Conservation (phyloP, 2,329 filamentous ascomycete species). For the Microthyrium microscopicum region DNA sequence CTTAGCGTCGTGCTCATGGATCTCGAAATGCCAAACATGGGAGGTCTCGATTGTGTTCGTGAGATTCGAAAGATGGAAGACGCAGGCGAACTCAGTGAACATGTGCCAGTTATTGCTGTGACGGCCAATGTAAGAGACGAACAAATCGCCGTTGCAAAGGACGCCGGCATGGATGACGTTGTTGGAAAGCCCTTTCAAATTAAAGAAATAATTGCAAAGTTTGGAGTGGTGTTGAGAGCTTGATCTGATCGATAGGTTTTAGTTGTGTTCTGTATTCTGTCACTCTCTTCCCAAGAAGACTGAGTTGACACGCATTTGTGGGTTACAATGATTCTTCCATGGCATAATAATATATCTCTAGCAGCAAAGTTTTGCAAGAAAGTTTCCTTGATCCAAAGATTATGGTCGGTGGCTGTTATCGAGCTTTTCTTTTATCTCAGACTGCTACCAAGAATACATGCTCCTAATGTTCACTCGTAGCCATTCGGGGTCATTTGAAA, state of each 20-base stretch:
- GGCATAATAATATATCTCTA: too few species aligned
- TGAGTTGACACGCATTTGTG: too few species aligned
- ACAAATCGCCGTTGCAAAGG: slow-evolving; percentile 3
- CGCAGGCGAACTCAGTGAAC: background rate
- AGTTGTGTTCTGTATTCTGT: too few species aligned
- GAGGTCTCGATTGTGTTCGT: slow-evolving; percentile 5
- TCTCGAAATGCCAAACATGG: slow-evolving; percentile 8
- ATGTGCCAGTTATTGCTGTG: slow-evolving; percentile 7
- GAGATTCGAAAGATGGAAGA: slow-evolving; percentile 6
- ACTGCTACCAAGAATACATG: too few species aligned
- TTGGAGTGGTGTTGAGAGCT: slow-evolving; percentile 9
- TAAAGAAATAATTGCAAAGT: slow-evolving; percentile 16
- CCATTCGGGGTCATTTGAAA: too few species aligned
- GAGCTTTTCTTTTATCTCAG: too few species aligned
- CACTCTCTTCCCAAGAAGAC: too few species aligned
- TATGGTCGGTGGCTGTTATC: too few species aligned
- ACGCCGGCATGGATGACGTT: slow-evolving; percentile 8
- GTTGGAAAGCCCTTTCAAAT: slow-evolving; percentile 20
- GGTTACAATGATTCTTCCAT: too few species aligned
- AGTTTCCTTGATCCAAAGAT: too few species aligned
- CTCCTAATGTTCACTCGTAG: too few species aligned
- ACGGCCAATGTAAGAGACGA: slow-evolving; percentile 8
- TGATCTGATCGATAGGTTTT: background rate
- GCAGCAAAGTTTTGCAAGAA: too few species aligned
- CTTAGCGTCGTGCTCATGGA: slow-evolving; percentile 8